phyloP scores from a whole-genome alignment of 2,329 filamentous ascomycete genomes.

The Xylaria polymorpha region DNA sequence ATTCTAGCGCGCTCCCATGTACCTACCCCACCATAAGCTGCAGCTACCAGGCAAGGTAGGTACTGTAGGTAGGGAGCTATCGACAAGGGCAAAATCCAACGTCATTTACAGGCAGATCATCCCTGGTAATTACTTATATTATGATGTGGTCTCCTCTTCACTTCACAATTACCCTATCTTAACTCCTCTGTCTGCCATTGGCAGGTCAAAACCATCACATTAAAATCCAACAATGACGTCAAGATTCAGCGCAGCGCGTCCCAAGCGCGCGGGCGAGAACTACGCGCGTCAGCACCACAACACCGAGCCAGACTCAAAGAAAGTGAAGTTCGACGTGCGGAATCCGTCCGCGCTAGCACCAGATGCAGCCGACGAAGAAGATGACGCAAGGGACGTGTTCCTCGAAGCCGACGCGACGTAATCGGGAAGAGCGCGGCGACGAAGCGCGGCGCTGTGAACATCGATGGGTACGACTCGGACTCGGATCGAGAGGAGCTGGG shows the following conservation, averaged over 20 bases:
- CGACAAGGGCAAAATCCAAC: slow-evolving; percentile 45
- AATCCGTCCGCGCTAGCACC: slow-evolving; percentile 93
- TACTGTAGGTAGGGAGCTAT: not conserved
- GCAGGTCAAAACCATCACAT: not conserved
- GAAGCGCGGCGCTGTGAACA: slow-evolving; percentile 93
- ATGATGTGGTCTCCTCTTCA: slow-evolving; percentile 15
- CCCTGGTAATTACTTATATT: slow-evolving; percentile 5
- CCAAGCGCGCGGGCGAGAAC: slow-evolving; percentile 84
- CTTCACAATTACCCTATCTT: not conserved
- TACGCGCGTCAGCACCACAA: slow-evolving; percentile 79
- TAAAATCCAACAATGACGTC: slow-evolving; percentile 61
- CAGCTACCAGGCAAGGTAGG: not conserved
- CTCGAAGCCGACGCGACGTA: slow-evolving; percentile 92
- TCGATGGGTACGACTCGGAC: slow-evolving; percentile 97
- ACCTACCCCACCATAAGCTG: slow-evolving; percentile 22
- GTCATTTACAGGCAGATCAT: slow-evolving; percentile 41
- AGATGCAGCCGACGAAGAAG: slow-evolving; percentile 71
- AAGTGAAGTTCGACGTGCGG: slow-evolving; percentile 91
- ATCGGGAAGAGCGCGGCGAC: slow-evolving; percentile 82
- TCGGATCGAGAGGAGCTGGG: slow-evolving; percentile 79
- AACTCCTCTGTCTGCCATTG: not conserved
- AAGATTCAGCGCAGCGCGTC: slow-evolving; percentile 74
- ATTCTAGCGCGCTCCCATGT: not conserved
- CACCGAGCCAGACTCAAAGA: slow-evolving; percentile 69
- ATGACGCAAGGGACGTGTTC: slow-evolving; percentile 67